These are phyloP conservation scores for Nicotiana tabacum DNA, from an alignment of 257 asterid species.

Conservation along the genomic window DNA sequence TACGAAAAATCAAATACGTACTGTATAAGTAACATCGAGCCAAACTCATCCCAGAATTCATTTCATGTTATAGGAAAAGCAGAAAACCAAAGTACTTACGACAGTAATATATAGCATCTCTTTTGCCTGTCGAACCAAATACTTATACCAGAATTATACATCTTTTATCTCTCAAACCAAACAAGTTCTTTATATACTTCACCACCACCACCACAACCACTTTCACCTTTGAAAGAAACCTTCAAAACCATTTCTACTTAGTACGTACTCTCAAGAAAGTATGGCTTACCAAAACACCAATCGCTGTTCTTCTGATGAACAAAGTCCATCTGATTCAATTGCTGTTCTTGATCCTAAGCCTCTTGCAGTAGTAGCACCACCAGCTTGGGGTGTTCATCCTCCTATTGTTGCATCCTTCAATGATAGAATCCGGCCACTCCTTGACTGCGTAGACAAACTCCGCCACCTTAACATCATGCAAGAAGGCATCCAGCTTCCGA, in stretches of 20 bases:
- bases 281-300: not conserved
- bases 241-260: not conserved
- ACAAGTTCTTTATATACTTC: not conserved
- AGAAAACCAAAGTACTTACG: too few relatives aligned
- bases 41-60: too few relatives aligned
- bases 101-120: too few relatives aligned
- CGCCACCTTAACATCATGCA: slow-evolving; percentile 39
- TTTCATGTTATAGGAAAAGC: too few relatives aligned
- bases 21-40: too few relatives aligned
- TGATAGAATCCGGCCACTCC: slow-evolving; percentile 33
- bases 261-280: not conserved
- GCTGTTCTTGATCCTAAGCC: not conserved
- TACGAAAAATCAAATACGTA: too few relatives aligned
- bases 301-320: not conserved
- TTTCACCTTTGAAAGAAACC: not conserved
- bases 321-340: too few relatives aligned
- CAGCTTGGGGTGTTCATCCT: slow-evolving; percentile 1
- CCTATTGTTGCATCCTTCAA: slow-evolving; percentile 39
- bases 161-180: not conserved
- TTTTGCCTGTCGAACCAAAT: not conserved
- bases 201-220: not conserved
- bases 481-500: not conserved
- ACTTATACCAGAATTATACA: too few relatives aligned
- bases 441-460: slow-evolving; percentile 35
- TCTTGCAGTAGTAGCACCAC: not conserved